Base-by-base conservation (phyloP, 345 rosid genomes). In the Gossypioides kirkii region DNA sequence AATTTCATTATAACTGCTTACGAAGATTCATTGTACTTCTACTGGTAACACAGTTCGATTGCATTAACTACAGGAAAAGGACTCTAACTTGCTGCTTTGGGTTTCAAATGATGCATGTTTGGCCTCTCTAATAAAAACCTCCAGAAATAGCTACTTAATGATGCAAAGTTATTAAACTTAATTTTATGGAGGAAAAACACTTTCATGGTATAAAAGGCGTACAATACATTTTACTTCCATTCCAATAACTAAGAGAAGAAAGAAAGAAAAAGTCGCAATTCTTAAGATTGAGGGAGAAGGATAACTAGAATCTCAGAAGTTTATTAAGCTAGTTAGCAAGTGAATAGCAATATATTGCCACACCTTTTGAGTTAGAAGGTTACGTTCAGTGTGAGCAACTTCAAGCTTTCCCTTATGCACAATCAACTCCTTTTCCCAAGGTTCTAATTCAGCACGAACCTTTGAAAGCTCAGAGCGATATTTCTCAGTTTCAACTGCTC, bases 381-480 rank as follows among this genome's bases (percentile, higher is more conserved):
- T 88, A 69, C 86, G 84, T 77, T 91, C 97, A 5, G 96, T 87
- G 64, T 77, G 79, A 80, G 99, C 94, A 78, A 92, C 98, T 71
- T 91, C 98, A 82, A 89, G 87, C 76, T 88, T 87, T 70, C 99
- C 99, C 86, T 76, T 92, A 85, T 86, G 98, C 80, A 82, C 90
- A 79, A 92, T 92, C 80, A 92, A 66, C 76, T 91, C 89, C 54
- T 84, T 84, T 64, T 95, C 98, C 98, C 99, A 95, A 41, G 99
- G 99, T 82, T 95, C 93, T 79, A 95, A 72, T 72, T 95, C 92
- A 64, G 91, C 84, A 17, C 99, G 97, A 72, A 95, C 86, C 58
- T 81, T 88, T 36, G 78, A 83, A 76, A 95, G 97, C 84, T 95
- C 89, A 71, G 91, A 81, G 79, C 89, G 90, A 77, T 86, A 82